A percentile compares a stretch with the other conserved stretches of the same genome.
Conservation (phyloP, 2,329 filamentous ascomycete species). For the Boeremia lycopersici region DNA sequence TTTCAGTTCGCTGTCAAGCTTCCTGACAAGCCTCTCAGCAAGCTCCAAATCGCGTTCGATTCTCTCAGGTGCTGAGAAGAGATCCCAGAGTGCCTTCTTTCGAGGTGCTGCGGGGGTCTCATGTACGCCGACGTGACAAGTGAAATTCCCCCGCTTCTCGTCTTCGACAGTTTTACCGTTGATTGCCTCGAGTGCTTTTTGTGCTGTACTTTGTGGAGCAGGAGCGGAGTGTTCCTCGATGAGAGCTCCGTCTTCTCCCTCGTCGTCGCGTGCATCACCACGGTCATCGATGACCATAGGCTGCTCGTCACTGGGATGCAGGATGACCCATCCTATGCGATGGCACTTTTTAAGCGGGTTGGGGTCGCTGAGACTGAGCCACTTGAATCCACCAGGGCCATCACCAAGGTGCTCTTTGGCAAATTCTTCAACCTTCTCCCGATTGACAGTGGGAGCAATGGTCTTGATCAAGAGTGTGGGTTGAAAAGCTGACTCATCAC, state of each 20-base stretch:
- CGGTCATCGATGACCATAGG: conserved; percentile 67
- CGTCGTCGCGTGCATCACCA: conserved; percentile 74
- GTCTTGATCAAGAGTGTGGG: conserved; percentile 98
- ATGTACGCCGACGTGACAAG: conserved; percentile 95
- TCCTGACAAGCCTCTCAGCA: conserved; percentile 79
- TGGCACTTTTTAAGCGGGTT: conserved; percentile 98
- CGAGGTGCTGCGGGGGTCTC: conserved; percentile 83
- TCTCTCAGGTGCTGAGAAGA: conserved; percentile 92
- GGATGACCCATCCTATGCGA: conserved; percentile 97
- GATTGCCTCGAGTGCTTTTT: conserved; percentile 89
- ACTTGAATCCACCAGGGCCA: conserved; percentile 89
- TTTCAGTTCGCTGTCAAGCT: conserved; percentile 83
- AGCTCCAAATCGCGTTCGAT: conserved; percentile 88
- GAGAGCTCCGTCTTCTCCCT: conserved; percentile 62
- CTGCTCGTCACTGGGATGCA: conserved; percentile 78
- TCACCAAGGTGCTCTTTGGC: conserved; percentile 94
- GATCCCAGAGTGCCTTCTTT: conserved; percentile 95
- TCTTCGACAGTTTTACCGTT: conserved; percentile 98
- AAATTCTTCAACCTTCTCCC: conserved; percentile 89
- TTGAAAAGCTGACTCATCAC: conserved; percentile 85
- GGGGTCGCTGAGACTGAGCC: conserved; percentile 93
- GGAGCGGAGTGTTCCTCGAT: conserved; percentile 57
- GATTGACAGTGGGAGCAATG: conserved; percentile 92
- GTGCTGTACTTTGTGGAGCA: conserved; percentile 62
- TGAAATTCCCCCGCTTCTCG: conserved; percentile 91